These are phyloP conservation scores for Saturnispora sekii DNA, from an alignment of 805 yeast genomes.

Conservation along the genomic window DNA sequence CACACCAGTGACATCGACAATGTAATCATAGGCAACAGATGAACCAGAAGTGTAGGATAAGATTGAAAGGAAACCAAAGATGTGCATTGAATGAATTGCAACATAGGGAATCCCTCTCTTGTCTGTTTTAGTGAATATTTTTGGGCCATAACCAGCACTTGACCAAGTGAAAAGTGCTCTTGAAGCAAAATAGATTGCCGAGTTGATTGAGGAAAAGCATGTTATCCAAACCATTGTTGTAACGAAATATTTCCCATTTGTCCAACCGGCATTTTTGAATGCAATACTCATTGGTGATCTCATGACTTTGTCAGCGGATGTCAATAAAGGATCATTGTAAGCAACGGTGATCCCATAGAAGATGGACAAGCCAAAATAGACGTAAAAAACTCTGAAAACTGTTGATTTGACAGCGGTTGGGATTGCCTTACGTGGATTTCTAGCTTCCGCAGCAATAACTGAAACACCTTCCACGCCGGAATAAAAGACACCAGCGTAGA, in stretches of 20 bases:
- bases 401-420: constrained; percentile 53
- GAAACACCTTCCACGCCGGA: constrained; percentile 26
- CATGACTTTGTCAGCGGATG: constrained; percentile 30
- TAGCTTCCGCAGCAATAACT: constrained; percentile 51
- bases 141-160: constrained; percentile 38
- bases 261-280: constrained; percentile 42
- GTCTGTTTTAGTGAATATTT: constrained; percentile 39
- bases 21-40: constrained; percentile 47
- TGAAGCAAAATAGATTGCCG: constrained; percentile 60
- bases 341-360: constrained; percentile 53
- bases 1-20: constrained; percentile 56
- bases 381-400: constrained; percentile 44
- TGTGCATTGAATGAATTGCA: constrained; percentile 45
- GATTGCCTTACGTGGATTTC: constrained; percentile 47
- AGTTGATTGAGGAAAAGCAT: constrained; percentile 60
- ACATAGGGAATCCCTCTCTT: constrained; percentile 55
- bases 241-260: constrained; percentile 40
- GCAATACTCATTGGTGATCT: constrained; percentile 42
- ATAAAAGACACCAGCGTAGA: constrained; percentile 19
- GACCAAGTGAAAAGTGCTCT: constrained; percentile 60
- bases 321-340: constrained; percentile 39
- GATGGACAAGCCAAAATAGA: constrained; percentile 44
- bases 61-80: constrained; percentile 46
- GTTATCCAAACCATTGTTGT: constrained; percentile 56
- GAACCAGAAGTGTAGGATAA: constrained; percentile 53